Conservation (phyloP, 192 early-diverging fungal genomes). For the Coemansia sp. region DNA sequence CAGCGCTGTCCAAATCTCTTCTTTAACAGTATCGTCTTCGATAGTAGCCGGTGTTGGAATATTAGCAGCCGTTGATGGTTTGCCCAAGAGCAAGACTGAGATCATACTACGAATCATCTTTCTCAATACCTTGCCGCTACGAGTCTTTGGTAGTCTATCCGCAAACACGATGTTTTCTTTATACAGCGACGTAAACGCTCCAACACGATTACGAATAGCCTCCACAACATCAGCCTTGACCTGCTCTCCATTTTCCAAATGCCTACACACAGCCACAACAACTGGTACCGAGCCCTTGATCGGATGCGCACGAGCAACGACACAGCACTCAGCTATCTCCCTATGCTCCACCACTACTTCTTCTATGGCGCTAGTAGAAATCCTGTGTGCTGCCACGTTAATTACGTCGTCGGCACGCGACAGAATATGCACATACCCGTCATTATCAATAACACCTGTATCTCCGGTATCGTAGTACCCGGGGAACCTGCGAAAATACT, state of each 20-base stretch:
- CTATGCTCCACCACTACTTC: conserved; percentile 69
- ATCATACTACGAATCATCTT: conserved; percentile 66
- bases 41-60: conserved; percentile 69
- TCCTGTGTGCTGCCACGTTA: conserved; percentile 69
- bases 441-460: conserved; percentile 74
- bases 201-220: not conserved
- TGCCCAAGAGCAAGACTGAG: not conserved
- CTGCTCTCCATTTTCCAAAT: conserved; percentile 24
- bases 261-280: conserved; percentile 54
- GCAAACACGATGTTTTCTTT: conserved; percentile 61
- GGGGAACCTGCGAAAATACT: conserved; percentile 76
- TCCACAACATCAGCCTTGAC: not conserved
- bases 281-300: conserved; percentile 69
- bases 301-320: conserved; percentile 65
- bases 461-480: conserved; percentile 87
- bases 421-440: conserved; percentile 73
- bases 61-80: conserved; percentile 15
- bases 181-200: conserved; percentile 62
- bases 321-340: conserved; percentile 69
- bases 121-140: conserved; percentile 75
- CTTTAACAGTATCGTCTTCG: conserved; percentile 62
- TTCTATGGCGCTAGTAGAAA: conserved; percentile 80
- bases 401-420: conserved; percentile 79
- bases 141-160: conserved; percentile 72
- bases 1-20: conserved; percentile 32